Conservation (phyloP, 345 rosid species). For the Ceriops tagal region DNA sequence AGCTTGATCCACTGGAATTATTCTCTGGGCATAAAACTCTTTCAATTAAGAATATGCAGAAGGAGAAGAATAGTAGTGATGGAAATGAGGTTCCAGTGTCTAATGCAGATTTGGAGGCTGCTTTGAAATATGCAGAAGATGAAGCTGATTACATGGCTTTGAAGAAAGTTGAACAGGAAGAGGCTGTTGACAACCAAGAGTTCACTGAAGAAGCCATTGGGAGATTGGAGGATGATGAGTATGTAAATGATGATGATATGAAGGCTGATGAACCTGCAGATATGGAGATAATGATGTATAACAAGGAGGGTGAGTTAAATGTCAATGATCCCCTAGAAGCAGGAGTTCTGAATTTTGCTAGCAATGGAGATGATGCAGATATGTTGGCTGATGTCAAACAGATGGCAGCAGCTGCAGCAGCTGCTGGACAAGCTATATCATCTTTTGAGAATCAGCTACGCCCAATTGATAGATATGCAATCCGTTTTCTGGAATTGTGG, state of each 20-base stretch:
- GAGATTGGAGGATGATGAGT: conserved; percentile 89
- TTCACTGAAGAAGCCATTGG: conserved; percentile 92
- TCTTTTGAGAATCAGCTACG: conserved; percentile 84
- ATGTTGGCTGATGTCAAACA: conserved; percentile 92
- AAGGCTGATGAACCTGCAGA: conserved; percentile 75
- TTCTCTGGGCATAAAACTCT: conserved; percentile 78
- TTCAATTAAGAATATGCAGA: conserved; percentile 47
- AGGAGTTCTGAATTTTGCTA: conserved; percentile 48
- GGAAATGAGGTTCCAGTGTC: conserved; percentile 62
- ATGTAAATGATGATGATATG: conserved; percentile 71
- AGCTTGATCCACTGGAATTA: conserved; percentile 97
- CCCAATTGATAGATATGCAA: conserved; percentile 93
- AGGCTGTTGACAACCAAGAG: conserved; percentile 98
- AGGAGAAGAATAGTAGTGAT: conserved; percentile 43
- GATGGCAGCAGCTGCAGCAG: conserved; percentile 93
- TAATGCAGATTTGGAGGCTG: conserved; percentile 97
- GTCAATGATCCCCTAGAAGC: conserved; percentile 49
- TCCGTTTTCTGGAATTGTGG: conserved; percentile 83
- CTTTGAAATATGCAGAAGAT: conserved; percentile 92
- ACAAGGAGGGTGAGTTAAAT: conserved; percentile 40
- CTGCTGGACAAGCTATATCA: conserved; percentile 83
- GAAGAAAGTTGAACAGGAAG: conserved; percentile 96
- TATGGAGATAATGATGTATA: conserved; percentile 33
- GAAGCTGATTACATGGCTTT: conserved; percentile 99
- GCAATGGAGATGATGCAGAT: conserved; percentile 79